Base-by-base conservation (phyloP, 768 basidiomycete species). In the Naganishia vishniacii region DNA sequence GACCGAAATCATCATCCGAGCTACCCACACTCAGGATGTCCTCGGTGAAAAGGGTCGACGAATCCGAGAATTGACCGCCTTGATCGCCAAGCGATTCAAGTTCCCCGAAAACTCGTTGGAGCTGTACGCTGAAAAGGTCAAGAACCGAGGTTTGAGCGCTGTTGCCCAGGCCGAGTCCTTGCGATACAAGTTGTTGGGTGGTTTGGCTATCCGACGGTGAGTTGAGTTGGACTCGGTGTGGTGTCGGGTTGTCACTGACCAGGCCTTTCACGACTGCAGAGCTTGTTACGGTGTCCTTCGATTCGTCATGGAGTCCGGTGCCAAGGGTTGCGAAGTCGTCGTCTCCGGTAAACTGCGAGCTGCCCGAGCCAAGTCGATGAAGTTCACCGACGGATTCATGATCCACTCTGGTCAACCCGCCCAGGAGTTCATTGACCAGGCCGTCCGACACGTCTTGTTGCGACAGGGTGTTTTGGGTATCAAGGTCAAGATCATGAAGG, bases 401-500 rank as follows among this genome's bases (percentile, higher is more conserved):
- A 78, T 80, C 71, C 80, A 80, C 75, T 95, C 94, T 68, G 93
- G 93, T 85, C 95, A 99, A 81, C 95, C 95, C 71, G 87, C 86
- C 51, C 83, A 86, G 61, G 95, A 99, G 78, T 99, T 93, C 73
- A 92, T 99, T 68, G 94, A 98, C 82, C 84, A 90, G 72, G 95
- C 95, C 65, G 93, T 97, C 73, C 86, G 95, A 71, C 95, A 99
- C 82, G 95, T 98, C 73, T 84, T 98, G 73, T 85, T 99, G 69
- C 88, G 89, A 72, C 95, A 99, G 79, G 95, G 95, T 85, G 95
- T 99, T 56, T 85, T 99, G 68, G 95, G 95, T 76, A 97, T 99
- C 84, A 99, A 99, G 80, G 95, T 99, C 75, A 99, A 98, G 82
- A 99, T 98, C 80, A 99, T 99, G 95, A 93, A 94, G 81, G 89